A percentile compares a stretch with the other conserved stretches of the same genome.
Conservation (phyloP, 495 filamentous ascomycete species). For the Bombardia bombarda region DNA sequence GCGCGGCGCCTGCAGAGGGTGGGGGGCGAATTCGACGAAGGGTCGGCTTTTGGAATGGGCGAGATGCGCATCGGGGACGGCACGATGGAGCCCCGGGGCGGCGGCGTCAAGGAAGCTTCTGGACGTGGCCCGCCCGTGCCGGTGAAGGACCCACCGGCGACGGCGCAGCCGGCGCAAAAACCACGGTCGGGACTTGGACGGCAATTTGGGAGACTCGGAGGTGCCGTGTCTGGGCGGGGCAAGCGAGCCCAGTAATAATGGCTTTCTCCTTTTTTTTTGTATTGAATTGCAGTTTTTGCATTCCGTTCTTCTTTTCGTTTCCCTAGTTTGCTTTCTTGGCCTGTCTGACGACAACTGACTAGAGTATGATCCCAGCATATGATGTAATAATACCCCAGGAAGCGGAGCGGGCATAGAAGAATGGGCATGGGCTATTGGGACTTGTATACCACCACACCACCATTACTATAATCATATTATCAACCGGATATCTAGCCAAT, state of each 20-base stretch:
- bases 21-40: slow-evolving; percentile 32
- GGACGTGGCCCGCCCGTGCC: slow-evolving; percentile 26
- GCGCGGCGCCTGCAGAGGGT: slow-evolving; percentile 44
- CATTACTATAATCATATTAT: not conserved
- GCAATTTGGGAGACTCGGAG: slow-evolving; percentile 59
- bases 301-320: slow-evolving; percentile 1
- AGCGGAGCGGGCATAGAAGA: not conserved
- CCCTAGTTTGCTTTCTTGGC: no score
- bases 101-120: slow-evolving; percentile 9
- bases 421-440: not conserved
- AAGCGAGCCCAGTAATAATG: slow-evolving; percentile 34
- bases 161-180: slow-evolving; percentile 36
- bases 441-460: slow-evolving; percentile 5
- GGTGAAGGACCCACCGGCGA: slow-evolving; percentile 33
- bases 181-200: slow-evolving; percentile 57
- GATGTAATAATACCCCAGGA: slow-evolving; percentile 6
- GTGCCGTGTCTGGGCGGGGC: slow-evolving; percentile 54
- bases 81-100: slow-evolving; percentile 21
- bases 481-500: no score
- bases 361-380: slow-evolving; percentile 12
- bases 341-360: slow-evolving; percentile 8
- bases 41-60: slow-evolving; percentile 20
- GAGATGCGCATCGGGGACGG: slow-evolving; percentile 41
- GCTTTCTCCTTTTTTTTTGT: slow-evolving; percentile 11
- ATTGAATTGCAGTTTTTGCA: slow-evolving; percentile 1